Evolutionary conservation across 345 rosid genomes (phyloP).

Genomic region (Corymbia maculata): DNA sequence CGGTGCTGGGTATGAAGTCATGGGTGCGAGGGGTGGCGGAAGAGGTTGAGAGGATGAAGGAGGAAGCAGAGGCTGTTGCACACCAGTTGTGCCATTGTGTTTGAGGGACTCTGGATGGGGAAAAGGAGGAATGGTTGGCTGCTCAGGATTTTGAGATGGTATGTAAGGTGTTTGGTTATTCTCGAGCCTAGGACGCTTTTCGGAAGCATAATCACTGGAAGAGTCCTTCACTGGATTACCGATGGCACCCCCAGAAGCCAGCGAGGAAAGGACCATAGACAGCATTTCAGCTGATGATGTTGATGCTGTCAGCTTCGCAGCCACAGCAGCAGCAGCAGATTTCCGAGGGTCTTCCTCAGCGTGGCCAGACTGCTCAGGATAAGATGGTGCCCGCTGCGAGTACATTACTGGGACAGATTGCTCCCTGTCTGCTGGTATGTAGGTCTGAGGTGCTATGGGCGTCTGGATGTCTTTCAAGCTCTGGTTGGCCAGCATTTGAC

Average conservation of each 20-base stretch:
- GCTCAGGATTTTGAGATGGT: slow-evolving; percentile 28
- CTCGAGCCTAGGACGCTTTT: slow-evolving; percentile 71
- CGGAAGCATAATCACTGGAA: slow-evolving; percentile 37
- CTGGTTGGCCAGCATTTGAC: slow-evolving; percentile 25
- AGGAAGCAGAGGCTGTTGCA: slow-evolving; percentile 39
- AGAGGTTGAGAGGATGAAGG: slow-evolving; percentile 50
- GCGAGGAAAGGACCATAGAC: slow-evolving; percentile 82
- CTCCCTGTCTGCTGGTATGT: slow-evolving; percentile 33
- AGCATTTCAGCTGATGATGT: slow-evolving; percentile 93
- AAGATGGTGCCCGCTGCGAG: slow-evolving; percentile 18
- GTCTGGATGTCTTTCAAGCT: slow-evolving; percentile 33
- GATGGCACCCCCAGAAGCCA: slow-evolving; percentile 79
- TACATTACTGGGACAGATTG: slow-evolving; percentile 63
- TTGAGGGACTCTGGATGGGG: slow-evolving; percentile 21
- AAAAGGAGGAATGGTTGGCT: slow-evolving; percentile 13
- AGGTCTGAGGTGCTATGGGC: slow-evolving; percentile 30
- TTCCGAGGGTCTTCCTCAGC: slow-evolving; percentile 51
- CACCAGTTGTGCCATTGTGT: slow-evolving; percentile 5
- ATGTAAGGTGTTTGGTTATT: slow-evolving; percentile 34
- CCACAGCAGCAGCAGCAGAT: slow-evolving; percentile 80
- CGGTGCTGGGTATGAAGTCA: slow-evolving; percentile 38
- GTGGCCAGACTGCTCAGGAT: slow-evolving; percentile 9
- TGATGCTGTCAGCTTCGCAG: slow-evolving; percentile 84
- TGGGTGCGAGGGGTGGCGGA: slow-evolving; percentile 33
- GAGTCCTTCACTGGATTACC: slow-evolving; percentile 40